Evolutionary conservation across 2,329 filamentous ascomycete genomes (phyloP).

Genomic region (Fusarium dimerum): DNA sequence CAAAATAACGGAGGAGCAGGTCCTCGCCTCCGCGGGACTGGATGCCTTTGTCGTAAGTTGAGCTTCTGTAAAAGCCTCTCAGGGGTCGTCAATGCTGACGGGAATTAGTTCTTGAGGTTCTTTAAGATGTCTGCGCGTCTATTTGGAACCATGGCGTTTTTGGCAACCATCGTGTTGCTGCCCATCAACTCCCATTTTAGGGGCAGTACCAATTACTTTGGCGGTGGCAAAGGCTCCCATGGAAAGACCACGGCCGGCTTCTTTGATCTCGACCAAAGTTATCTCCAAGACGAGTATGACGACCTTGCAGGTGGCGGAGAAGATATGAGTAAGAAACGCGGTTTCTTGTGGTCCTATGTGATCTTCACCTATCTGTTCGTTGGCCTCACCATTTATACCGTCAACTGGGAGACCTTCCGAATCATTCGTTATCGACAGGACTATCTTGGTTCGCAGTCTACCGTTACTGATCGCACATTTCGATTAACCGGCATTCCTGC

Average conservation of each 20-base stretch:
- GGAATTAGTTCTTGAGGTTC: constrained; percentile 75
- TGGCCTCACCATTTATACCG: constrained; percentile 75
- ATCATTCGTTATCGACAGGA: constrained; percentile 86
- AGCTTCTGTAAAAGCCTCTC: not conserved
- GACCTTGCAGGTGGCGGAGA: constrained; percentile 32
- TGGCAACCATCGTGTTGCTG: constrained; percentile 77
- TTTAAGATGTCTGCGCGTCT: constrained; percentile 94
- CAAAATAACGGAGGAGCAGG: constrained; percentile 82
- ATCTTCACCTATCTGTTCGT: constrained; percentile 96
- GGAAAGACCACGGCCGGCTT: not conserved
- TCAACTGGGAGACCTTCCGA: constrained; percentile 79
- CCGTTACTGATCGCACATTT: constrained; percentile 94
- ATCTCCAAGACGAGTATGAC: constrained; percentile 14
- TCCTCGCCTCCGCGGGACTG: constrained; percentile 85
- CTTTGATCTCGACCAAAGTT: constrained; percentile 11
- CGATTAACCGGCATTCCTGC: constrained; percentile 83
- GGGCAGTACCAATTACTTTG: constrained; percentile 1
- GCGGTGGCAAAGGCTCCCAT: no score
- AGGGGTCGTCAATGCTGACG: constrained; percentile 13
- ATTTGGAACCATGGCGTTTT: constrained; percentile 76
- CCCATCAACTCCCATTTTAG: constrained; percentile 77
- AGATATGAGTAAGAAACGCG: constrained; percentile 35
- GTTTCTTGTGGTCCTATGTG: constrained; percentile 88
- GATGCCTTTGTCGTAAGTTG: constrained; percentile 84
- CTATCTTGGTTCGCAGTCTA: constrained; percentile 90